Evolutionary conservation across 345 rosid species (phyloP), one percentile per base, ranked within the genome.

Genomic region (Eucalyptus pumila): DNA sequence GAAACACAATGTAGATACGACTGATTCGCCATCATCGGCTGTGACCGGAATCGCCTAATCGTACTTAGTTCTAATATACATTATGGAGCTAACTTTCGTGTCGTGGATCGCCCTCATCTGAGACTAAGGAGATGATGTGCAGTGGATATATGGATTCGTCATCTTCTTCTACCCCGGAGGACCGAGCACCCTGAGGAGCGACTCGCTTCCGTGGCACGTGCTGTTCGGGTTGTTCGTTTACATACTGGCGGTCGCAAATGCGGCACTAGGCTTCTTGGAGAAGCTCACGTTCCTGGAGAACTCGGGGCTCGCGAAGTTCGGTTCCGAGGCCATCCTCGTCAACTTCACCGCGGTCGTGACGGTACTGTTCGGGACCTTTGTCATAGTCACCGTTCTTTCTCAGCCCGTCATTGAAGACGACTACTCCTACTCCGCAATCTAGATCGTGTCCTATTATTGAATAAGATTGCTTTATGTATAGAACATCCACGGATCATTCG

Each of bases 251-350:
- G 94, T 96, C 14, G 95, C 91, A 80, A 98, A 93, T 65, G 98
- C 99, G 1, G 87, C 94, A 9, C 52, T 98, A 21, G 99, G 99
- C 86, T 94, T 94, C 87, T 90, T 96, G 88, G 99, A 98, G 92
- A 97, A 98, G 94, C 94, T 98, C 15, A 97, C 99, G 6, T 96
- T 98, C 94, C 92, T 98, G 8, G 98, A 98, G 95, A 93, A 14
- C 90, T 91, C 96, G 24, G 97, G 97, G 6, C 90, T 98, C 23
- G 95, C 93, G 13, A 98, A 96, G 90, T 96, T 93, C 44, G 97
- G 99, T 5, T 9, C 98, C 1, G 99, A 98, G 92, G 99, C 99
- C 16, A 91, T 92, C 90, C 97, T 96, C 52, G 95, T 95, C 51
- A 98, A 98, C 93, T 97, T 98, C 95, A 95, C 96, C 6, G 99